These are phyloP conservation scores for Coelastrella sp. DNA, from an alignment of 139 green algal genomes.

Conservation along the genomic window DNA sequence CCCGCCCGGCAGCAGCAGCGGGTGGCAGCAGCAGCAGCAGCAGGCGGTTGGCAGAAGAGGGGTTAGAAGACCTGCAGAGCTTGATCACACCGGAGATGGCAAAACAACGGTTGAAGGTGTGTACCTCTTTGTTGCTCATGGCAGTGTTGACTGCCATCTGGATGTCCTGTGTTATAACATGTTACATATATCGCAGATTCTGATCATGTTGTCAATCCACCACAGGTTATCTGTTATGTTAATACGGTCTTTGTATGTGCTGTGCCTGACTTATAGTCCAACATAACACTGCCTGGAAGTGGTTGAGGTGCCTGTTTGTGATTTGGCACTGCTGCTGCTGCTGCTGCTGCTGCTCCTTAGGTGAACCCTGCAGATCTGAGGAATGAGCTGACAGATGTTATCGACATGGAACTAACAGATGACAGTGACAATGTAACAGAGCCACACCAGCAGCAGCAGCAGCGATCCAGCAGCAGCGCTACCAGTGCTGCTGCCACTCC, in stretches of 20 bases:
- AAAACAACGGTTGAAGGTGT: not conserved
- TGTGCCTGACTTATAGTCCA: no score
- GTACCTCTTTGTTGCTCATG: no score
- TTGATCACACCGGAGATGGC: constrained; percentile 34
- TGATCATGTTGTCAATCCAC: no score
- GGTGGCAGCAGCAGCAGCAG: constrained; percentile 31
- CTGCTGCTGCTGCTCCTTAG: no score
- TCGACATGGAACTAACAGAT: not conserved
- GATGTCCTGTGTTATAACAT: no score
- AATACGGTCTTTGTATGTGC: no score
- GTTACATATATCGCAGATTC: no score
- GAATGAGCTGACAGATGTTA: not conserved
- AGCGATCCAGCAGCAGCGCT: not conserved
- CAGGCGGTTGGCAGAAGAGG: not conserved
- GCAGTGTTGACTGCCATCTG: no score
- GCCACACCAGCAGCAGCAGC: not conserved
- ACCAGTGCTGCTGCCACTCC: not conserved
- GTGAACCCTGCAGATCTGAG: not conserved
- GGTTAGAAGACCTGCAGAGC: constrained; percentile 10
- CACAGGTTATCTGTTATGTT: no score
- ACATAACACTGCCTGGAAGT: no score
- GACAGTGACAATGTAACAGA: not conserved
- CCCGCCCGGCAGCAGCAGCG: constrained; percentile 1
- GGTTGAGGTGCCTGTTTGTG: no score
- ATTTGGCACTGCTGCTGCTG: no score